A percentile compares a stretch with the other conserved stretches of the same genome.
These are phyloP conservation scores for Wickerhamiella galacta DNA, from an alignment of 805 yeast genomes.

Conservation along the genomic window DNA sequence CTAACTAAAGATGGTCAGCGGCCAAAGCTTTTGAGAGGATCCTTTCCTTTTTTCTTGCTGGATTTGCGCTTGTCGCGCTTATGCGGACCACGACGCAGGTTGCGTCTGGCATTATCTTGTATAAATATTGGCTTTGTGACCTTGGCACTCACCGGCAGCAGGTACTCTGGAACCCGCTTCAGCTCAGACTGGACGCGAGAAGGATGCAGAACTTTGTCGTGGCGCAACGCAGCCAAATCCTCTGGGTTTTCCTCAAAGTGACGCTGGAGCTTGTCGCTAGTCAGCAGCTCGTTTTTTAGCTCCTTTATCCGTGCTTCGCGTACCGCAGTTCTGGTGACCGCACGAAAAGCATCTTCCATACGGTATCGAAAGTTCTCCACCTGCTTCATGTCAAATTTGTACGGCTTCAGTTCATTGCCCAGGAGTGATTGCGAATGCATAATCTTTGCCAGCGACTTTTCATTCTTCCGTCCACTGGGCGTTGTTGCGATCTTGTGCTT, in stretches of 20 bases:
- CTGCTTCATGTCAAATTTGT: slow-evolving; percentile 78
- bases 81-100: slow-evolving; percentile 4
- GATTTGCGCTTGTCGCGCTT: slow-evolving; percentile 2
- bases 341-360: slow-evolving; percentile 91
- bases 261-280: slow-evolving; percentile 79
- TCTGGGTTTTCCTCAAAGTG: slow-evolving; percentile 96
- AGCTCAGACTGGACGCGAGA: slow-evolving; percentile 69
- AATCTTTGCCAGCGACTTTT: slow-evolving; percentile 63
- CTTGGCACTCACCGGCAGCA: slow-evolving; percentile 47
- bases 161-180: slow-evolving; percentile 82
- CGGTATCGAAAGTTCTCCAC: slow-evolving; percentile 92
- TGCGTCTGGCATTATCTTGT: slow-evolving; percentile 6
- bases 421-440: slow-evolving; percentile 56
- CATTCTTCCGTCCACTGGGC: slow-evolving; percentile 62
- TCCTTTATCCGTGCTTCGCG: slow-evolving; percentile 90
- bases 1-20: too few species aligned
- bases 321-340: slow-evolving; percentile 75
- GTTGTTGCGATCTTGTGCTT: slow-evolving; percentile 71
- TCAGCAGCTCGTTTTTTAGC: slow-evolving; percentile 66
- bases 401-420: slow-evolving; percentile 59
- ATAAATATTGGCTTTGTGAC: slow-evolving; percentile 12
- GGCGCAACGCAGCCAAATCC: slow-evolving; percentile 75
- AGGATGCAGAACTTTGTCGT: slow-evolving; percentile 77
- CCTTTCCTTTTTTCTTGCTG: slow-evolving; percentile 3
- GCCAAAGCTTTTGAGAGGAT: slow-evolving; percentile 12